Evolutionary conservation across 805 yeast species (phyloP).

Genomic region (Candida hispaniensis): DNA sequence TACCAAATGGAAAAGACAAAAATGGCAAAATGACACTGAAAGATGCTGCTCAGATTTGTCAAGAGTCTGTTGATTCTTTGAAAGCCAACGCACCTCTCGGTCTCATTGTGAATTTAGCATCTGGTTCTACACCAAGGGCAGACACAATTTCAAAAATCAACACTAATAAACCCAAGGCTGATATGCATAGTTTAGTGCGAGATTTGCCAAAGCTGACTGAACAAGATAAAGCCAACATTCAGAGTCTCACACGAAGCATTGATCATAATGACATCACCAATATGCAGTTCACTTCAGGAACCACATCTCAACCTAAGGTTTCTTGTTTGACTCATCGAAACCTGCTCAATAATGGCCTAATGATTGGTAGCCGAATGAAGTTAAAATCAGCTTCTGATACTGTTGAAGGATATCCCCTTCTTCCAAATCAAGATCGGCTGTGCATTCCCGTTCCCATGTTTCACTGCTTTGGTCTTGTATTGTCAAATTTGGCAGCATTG

Average conservation of each 20-base stretch:
- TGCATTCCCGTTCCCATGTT: slow-evolving; percentile 28
- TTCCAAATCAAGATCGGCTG: slow-evolving; percentile 22
- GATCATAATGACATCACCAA: slow-evolving; percentile 22
- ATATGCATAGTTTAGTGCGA: slow-evolving; percentile 9
- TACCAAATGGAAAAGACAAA: slow-evolving; percentile 8
- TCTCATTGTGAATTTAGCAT: slow-evolving; percentile 9
- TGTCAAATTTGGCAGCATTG: slow-evolving; percentile 23
- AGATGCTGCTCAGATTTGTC: slow-evolving; percentile 9
- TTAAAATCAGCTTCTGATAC: slow-evolving; percentile 20
- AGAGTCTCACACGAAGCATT: slow-evolving; percentile 4
- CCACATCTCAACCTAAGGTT: slow-evolving; percentile 26
- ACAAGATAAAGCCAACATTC: no score
- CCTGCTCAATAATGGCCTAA: slow-evolving; percentile 26
- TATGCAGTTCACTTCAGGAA: slow-evolving; percentile 29
- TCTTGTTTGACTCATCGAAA: slow-evolving; percentile 24
- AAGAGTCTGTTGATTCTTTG: slow-evolving; percentile 5
- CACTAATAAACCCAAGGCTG: slow-evolving; percentile 8
- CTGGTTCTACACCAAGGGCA: slow-evolving; percentile 8
- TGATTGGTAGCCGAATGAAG: slow-evolving; percentile 24
- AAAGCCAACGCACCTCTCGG: slow-evolving; percentile 2
- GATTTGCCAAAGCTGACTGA: slow-evolving; percentile 8
- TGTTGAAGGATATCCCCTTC: slow-evolving; percentile 18
- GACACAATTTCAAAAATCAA: slow-evolving; percentile 12
- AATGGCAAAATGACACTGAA: slow-evolving; percentile 13
- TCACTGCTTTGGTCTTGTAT: slow-evolving; percentile 28